Percentiles rank a stretch among this genome's conserved stretches.
Evolutionary conservation across 2,329 filamentous ascomycete genomes (phyloP).

Genomic region (Teratosphaeria zuluensis): DNA sequence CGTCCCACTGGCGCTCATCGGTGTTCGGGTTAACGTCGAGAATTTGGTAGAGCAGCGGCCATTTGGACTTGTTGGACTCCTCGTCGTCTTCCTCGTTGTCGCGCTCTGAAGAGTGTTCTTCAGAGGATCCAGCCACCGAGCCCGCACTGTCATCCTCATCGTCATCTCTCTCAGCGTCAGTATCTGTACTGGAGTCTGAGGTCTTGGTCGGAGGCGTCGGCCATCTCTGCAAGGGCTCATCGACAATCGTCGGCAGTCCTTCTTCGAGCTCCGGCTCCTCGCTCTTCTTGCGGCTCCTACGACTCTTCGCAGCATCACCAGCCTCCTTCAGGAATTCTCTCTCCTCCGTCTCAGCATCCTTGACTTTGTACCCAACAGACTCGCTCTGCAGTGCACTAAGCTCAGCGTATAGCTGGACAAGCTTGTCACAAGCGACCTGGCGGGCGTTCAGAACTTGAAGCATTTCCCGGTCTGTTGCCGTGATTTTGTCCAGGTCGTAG

Average conservation of each 20-base stretch:
- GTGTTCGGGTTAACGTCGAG: slow-evolving; percentile 15
- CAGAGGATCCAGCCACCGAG: not conserved
- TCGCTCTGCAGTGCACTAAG: slow-evolving; percentile 12
- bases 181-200: too few species aligned
- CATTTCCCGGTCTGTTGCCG: slow-evolving; percentile 13
- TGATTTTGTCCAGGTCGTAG: slow-evolving; percentile 7
- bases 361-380: not conserved
- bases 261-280: not conserved
- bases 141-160: not conserved
- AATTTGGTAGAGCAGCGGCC: slow-evolving; percentile 17
- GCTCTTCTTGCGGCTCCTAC: not conserved
- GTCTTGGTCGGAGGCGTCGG: not conserved
- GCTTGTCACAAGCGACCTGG: slow-evolving; percentile 13
- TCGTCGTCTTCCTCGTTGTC: slow-evolving; percentile 7
- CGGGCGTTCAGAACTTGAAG: slow-evolving; percentile 16
- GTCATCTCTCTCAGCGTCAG: not conserved
- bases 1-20: not conserved
- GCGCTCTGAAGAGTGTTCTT: not conserved
- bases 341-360: slow-evolving; percentile 1
- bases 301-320: not conserved
- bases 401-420: slow-evolving; percentile 13
- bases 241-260: not conserved
- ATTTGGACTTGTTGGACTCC: not conserved
- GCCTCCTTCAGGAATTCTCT: not conserved
- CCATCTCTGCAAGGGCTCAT: not conserved